Percentiles rank a stretch among this genome's conserved stretches.
Evolutionary conservation across 768 basidiomycete species (phyloP).

Genomic region (Lyophyllum shimeji): DNA sequence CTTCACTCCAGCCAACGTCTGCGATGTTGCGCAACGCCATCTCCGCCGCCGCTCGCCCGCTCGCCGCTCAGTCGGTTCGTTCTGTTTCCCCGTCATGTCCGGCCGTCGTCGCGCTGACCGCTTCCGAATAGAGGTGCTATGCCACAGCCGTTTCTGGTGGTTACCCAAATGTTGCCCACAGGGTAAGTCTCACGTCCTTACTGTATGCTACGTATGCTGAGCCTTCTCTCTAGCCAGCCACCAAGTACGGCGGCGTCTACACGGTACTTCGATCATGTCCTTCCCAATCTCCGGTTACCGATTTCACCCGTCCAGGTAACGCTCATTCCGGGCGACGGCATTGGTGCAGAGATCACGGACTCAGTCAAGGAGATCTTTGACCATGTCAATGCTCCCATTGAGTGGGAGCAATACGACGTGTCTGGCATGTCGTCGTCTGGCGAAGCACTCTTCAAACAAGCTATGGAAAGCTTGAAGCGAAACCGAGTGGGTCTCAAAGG

Average conservation of each 20-base stretch:
- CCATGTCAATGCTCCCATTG: constrained; percentile 95
- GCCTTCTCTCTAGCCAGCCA: constrained; percentile 55
- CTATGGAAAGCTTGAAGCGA: constrained; percentile 96
- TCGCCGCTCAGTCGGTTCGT: constrained; percentile 51
- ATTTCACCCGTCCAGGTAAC: constrained; percentile 65
- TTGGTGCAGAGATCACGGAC: constrained; percentile 95
- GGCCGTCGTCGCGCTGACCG: background rate
- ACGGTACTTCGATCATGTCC: constrained; percentile 53
- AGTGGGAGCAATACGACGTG: constrained; percentile 98
- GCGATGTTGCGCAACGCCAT: constrained; percentile 70
- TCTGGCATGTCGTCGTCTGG: constrained; percentile 94
- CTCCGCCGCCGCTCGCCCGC: constrained; percentile 54
- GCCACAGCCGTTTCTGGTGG: constrained; percentile 80
- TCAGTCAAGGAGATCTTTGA: constrained; percentile 99
- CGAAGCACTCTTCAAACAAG: constrained; percentile 94
- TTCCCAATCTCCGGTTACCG: constrained; percentile 15
- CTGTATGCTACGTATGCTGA: constrained; percentile 11
- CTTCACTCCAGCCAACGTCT: constrained; percentile 28
- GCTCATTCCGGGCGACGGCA: constrained; percentile 96
- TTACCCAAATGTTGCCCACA: constrained; percentile 71
- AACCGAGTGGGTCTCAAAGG: constrained; percentile 99
- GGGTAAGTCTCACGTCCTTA: constrained; percentile 45
- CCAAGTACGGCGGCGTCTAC: constrained; percentile 92
- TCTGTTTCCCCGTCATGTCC: background rate
- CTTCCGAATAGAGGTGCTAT: constrained; percentile 44